phyloP scores from a whole-genome alignment of 192 early-diverging fungal species.

The Kappamyces sp. region DNA sequence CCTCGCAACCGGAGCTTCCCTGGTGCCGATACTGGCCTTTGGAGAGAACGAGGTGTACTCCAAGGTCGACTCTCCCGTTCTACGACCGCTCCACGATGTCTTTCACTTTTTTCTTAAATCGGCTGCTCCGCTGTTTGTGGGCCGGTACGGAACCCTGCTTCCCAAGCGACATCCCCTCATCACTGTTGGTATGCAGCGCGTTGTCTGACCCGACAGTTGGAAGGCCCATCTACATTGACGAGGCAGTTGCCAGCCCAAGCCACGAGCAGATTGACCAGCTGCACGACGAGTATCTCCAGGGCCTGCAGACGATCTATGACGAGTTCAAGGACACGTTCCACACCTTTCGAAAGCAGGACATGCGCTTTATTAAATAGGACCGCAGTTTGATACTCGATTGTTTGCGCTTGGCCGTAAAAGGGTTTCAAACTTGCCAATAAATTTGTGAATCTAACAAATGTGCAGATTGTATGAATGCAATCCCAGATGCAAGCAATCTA shows the following conservation, averaged over 20 bases:
- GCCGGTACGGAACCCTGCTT: too few species aligned
- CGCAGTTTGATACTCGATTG: neutral
- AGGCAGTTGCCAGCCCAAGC: conserved; percentile 45
- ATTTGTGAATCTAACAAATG: conserved; percentile 1
- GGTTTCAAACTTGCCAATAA: too few species aligned
- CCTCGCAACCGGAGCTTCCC: conserved; percentile 64
- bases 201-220: conserved; percentile 40
- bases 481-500: too few species aligned
- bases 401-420: neutral
- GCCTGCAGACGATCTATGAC: conserved; percentile 54
- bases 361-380: conserved; percentile 55
- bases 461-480: neutral
- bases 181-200: conserved; percentile 23
- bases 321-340: conserved; percentile 68
- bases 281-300: conserved; percentile 65
- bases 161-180: conserved; percentile 17
- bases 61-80: too few species aligned
- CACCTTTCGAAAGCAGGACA: conserved; percentile 53
- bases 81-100: too few species aligned
- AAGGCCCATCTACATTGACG: conserved; percentile 53
- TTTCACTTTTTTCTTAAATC: too few species aligned
- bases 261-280: conserved; percentile 49
- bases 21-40: conserved; percentile 87
- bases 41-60: conserved; percentile 92
- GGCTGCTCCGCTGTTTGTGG: too few species aligned